These are phyloP conservation scores for Fagus crenata DNA, from an alignment of 306 rosid genomes.

Conservation along the genomic window DNA sequence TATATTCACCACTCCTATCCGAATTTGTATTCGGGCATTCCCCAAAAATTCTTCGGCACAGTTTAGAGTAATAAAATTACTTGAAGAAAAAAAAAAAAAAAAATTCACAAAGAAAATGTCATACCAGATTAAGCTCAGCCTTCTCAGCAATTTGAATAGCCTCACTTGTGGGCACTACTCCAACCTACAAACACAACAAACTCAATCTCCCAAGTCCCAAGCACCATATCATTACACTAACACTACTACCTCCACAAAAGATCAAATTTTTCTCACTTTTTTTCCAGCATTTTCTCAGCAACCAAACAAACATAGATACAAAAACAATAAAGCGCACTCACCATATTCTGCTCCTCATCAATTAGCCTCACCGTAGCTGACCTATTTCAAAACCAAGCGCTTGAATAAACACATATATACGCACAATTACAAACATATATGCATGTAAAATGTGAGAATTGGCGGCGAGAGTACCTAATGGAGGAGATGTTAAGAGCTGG, in stretches of 20 bases:
- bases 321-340: constrained; percentile 35
- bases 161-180: constrained; percentile 64
- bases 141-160: constrained; percentile 78
- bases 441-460: not conserved
- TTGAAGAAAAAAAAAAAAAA: not conserved
- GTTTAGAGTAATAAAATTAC: not conserved
- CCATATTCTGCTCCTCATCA: constrained; percentile 88
- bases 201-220: constrained; percentile 23
- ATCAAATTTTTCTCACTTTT: not conserved
- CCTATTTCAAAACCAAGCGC: constrained; percentile 51
- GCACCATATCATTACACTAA: not conserved
- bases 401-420: constrained; percentile 7
- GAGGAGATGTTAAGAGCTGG: constrained; percentile 60
- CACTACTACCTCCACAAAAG: not conserved
- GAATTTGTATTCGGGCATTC: too few species aligned
- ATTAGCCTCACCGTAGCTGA: constrained; percentile 83
- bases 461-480: constrained; percentile 41
- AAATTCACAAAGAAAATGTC: not conserved
- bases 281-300: not conserved
- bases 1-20: not conserved
- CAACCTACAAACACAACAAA: constrained; percentile 53
- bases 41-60: not conserved
- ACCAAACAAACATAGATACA: not conserved
- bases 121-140: constrained; percentile 83
- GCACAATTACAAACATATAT: not conserved